phyloP scores from a whole-genome alignment of 1,284 basidiomycete genomes.

The Naganishia cerealis region DNA sequence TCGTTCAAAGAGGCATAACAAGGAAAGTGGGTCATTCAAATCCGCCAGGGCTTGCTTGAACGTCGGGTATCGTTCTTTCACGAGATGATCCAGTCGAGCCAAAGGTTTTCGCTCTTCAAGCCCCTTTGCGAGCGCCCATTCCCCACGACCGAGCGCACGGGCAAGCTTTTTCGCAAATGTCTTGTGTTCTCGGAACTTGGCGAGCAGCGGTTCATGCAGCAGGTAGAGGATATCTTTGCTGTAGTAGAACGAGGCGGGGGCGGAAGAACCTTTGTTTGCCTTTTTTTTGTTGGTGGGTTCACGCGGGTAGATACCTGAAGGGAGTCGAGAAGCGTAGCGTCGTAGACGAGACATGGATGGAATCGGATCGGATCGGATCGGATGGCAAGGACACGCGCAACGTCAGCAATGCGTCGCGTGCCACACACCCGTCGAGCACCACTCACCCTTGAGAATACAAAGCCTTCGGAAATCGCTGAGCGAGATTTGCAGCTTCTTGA shows the following conservation, averaged over 20 bases:
- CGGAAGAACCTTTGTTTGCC: slow-evolving; percentile 96
- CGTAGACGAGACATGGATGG: background rate
- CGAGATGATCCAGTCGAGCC: slow-evolving; percentile 89
- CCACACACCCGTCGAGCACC: too few relatives aligned
- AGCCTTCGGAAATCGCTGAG: slow-evolving; percentile 94
- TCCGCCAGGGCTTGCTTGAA: slow-evolving; percentile 95
- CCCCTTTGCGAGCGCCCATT: slow-evolving; percentile 93
- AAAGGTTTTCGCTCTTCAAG: slow-evolving; percentile 88
- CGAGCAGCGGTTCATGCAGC: slow-evolving; percentile 93
- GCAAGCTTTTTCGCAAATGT: slow-evolving; percentile 97
- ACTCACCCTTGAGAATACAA: slow-evolving; percentile 92
- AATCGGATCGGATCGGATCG: background rate
- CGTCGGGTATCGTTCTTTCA: slow-evolving; percentile 98
- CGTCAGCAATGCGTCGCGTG: too few relatives aligned
- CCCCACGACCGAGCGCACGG: slow-evolving; percentile 84
- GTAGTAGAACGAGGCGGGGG: slow-evolving; percentile 97
- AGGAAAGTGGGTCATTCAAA: slow-evolving; percentile 94
- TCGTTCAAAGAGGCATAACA: slow-evolving; percentile 87
- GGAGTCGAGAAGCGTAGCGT: background rate
- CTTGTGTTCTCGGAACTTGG: slow-evolving; percentile 94
- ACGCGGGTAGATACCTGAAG: slow-evolving; percentile 90
- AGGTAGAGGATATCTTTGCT: slow-evolving; percentile 97
- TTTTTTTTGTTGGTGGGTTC: slow-evolving; percentile 89
- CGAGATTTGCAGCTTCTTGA: slow-evolving; percentile 93
- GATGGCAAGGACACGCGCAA: background rate